phyloP scores from a whole-genome alignment of 2,329 filamentous ascomycete species.

The Epichloe typhina region DNA sequence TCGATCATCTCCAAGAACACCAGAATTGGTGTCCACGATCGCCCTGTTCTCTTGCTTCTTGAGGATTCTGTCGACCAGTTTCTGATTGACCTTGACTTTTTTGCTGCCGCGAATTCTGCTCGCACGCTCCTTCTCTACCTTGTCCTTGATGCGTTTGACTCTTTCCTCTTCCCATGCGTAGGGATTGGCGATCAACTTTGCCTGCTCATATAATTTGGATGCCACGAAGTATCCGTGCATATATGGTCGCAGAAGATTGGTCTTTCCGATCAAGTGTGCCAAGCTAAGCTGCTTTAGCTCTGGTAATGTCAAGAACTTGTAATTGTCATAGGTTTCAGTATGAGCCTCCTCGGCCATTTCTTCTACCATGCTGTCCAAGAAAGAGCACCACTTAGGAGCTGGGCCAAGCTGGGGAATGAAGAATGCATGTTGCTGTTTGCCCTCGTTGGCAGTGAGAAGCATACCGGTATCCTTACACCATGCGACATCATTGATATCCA shows the following conservation, averaged over 20 bases:
- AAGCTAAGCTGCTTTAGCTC: slow-evolving; percentile 79
- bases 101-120: slow-evolving; percentile 87
- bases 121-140: slow-evolving; percentile 93
- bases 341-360: slow-evolving; percentile 83
- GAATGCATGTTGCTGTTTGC: slow-evolving; percentile 86
- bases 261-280: slow-evolving; percentile 80
- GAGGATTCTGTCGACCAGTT: slow-evolving; percentile 60
- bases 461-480: slow-evolving; percentile 90
- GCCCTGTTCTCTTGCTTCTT: slow-evolving; percentile 49
- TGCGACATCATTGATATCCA: slow-evolving; percentile 88
- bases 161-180: slow-evolving; percentile 89
- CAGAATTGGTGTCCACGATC: slow-evolving; percentile 44
- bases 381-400: slow-evolving; percentile 89
- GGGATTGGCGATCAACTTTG: slow-evolving; percentile 81
- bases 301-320: slow-evolving; percentile 87
- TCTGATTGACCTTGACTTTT: slow-evolving; percentile 94
- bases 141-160: slow-evolving; percentile 81
- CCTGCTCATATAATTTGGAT: slow-evolving; percentile 90
- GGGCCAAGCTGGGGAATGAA: slow-evolving; percentile 89
- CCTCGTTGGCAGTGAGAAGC: slow-evolving; percentile 93
- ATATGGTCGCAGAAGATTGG: slow-evolving; percentile 79
- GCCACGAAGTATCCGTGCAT: slow-evolving; percentile 99
- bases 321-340: slow-evolving; percentile 91
- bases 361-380: slow-evolving; percentile 94
- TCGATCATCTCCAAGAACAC: slow-evolving; percentile 69